Evolutionary conservation across 164 flowering plant genomes (phyloP).

Genomic region (Chimonanthus praecox): DNA sequence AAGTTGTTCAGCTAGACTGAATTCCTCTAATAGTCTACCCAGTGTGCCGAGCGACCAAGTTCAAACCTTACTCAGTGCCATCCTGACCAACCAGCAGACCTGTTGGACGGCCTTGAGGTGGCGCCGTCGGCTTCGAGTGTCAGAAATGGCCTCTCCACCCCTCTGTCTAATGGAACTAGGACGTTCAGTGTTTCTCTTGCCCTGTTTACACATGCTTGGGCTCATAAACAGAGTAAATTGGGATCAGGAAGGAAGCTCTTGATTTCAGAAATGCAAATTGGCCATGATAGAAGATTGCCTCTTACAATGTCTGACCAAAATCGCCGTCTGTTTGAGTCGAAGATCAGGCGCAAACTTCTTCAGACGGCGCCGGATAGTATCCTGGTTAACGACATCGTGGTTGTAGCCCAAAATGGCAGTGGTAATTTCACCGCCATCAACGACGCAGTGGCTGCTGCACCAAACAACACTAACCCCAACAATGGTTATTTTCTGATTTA

Average conservation of each 20-base stretch:
- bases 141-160: slow-evolving; percentile 8
- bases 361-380: neutral
- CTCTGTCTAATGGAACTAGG: slow-evolving; percentile 17
- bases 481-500: slow-evolving; percentile 38
- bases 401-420: slow-evolving; percentile 16
- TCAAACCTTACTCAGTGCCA: slow-evolving; percentile 31
- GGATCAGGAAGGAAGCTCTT: neutral
- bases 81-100: slow-evolving; percentile 32
- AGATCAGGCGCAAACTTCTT: slow-evolving; percentile 12
- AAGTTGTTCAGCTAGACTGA: slow-evolving; percentile 10
- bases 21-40: slow-evolving; percentile 10
- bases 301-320: slow-evolving; percentile 15
- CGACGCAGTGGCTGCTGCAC: slow-evolving; percentile 31
- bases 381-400: slow-evolving; percentile 15
- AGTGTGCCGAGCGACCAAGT: slow-evolving; percentile 17
- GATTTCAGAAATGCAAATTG: slow-evolving; percentile 1
- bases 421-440: slow-evolving; percentile 18
- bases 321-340: slow-evolving; percentile 7
- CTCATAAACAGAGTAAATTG: slow-evolving; percentile 7
- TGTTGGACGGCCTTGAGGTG: slow-evolving; percentile 25
- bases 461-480: slow-evolving; percentile 17
- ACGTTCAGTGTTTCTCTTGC: slow-evolving; percentile 23
- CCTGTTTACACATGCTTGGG: slow-evolving; percentile 18
- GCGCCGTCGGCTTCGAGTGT: slow-evolving; percentile 7
- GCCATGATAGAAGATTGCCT: slow-evolving; percentile 6